These are phyloP conservation scores for Cytospora piceicola DNA, from an alignment of 2,329 filamentous ascomycete genomes.

Conservation along the genomic window DNA sequence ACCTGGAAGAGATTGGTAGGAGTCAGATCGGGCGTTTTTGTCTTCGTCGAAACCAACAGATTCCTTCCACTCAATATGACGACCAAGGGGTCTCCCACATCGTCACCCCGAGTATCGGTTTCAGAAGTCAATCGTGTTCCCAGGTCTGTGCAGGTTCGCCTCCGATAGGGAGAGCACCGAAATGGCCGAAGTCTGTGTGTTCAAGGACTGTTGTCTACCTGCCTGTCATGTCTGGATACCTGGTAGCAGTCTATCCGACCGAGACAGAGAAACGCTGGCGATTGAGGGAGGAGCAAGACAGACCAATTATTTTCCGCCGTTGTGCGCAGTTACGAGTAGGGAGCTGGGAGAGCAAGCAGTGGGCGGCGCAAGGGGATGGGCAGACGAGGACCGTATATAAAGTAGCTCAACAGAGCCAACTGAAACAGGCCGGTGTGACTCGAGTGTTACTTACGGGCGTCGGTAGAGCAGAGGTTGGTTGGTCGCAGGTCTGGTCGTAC, in stretches of 20 bases:
- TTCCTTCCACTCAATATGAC: slow-evolving; percentile 6
- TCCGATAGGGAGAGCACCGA: neutral
- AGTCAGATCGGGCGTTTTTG: neutral
- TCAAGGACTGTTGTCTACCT: neutral
- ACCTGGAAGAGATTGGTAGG: neutral
- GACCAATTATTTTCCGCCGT: slow-evolving; percentile 33
- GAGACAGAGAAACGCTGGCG: slow-evolving; percentile 24
- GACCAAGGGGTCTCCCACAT: slow-evolving; percentile 16
- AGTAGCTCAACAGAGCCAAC: slow-evolving; percentile 24
- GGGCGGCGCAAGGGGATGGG: slow-evolving; percentile 23
- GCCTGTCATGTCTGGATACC: neutral
- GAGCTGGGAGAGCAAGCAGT: slow-evolving; percentile 29
- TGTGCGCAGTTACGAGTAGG: slow-evolving; percentile 32
- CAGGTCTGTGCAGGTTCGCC: slow-evolving; percentile 10
- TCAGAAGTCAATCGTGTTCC: slow-evolving; percentile 12
- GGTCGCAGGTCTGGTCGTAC: slow-evolving; percentile 31
- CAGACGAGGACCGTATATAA: slow-evolving; percentile 31
- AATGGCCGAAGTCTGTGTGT: slow-evolving; percentile 1
- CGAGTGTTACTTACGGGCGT: slow-evolving; percentile 21
- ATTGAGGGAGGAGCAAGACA: slow-evolving; percentile 30
- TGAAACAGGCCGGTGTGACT: slow-evolving; percentile 33
- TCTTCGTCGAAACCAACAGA: neutral
- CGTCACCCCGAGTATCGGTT: slow-evolving; percentile 8
- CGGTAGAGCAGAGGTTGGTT: slow-evolving; percentile 26
- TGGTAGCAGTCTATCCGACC: slow-evolving; percentile 22